Evolutionary conservation across 345 rosid genomes (phyloP).

Genomic region (Eucalyptus microcorys): DNA sequence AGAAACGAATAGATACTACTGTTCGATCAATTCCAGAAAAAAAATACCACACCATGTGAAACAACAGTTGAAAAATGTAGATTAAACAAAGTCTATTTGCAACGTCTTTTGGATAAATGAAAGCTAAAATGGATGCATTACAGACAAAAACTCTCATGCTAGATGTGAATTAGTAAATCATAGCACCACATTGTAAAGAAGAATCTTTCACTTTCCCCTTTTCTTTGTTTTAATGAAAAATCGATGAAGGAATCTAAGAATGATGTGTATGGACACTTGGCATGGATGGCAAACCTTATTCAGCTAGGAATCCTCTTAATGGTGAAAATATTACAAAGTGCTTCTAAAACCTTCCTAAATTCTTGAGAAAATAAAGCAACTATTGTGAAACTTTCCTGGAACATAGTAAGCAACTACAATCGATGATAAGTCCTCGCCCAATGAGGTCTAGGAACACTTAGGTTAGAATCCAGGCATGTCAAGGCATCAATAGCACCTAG

Average conservation of each 20-base stretch:
- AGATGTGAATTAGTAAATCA: neutral
- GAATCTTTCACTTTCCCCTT: neutral
- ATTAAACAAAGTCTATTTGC: neutral
- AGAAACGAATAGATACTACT: neutral
- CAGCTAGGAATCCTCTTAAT: neutral
- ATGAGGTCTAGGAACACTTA: neutral
- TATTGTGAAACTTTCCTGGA: neutral
- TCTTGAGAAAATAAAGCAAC: neutral
- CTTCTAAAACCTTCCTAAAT: neutral
- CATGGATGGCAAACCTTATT: neutral
- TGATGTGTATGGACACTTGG: neutral
- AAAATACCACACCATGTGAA: neutral
- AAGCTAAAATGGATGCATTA: neutral
- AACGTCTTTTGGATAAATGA: neutral
- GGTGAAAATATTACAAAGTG: neutral
- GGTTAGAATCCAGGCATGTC: neutral
- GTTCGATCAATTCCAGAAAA: neutral
- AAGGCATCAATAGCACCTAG: neutral
- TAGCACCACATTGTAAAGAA: neutral
- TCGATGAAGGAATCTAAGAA: neutral
- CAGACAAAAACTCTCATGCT: neutral
- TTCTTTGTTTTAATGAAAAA: neutral
- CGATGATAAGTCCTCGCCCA: neutral
- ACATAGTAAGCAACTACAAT: neutral
- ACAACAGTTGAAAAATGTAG: neutral